Evolutionary conservation across 2,329 filamentous ascomycete species (phyloP), one percentile per base, ranked within the genome.

Genomic region (Emmonsiellopsis sp.): DNA sequence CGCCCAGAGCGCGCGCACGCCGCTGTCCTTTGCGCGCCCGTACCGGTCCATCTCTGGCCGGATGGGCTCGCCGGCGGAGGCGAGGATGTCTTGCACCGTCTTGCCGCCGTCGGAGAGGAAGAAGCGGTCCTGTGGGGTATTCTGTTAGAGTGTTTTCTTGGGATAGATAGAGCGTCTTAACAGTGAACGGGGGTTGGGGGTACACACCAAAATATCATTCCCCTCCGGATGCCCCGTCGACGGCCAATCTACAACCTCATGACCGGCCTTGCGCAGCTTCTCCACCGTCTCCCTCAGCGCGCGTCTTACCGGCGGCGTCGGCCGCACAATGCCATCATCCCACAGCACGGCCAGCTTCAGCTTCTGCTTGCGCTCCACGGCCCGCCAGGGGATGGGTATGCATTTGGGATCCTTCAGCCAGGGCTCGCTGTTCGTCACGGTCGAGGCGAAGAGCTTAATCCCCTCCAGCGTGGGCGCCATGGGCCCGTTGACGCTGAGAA

Each of bases 21-120:
- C 74, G 2, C 74, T 54, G 44, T 78, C 76, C 6, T 58, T 61
- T 0, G 75, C 73, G 1, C 69, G 57, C 48, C 65, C 64, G 55
- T 79, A 79, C 2, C 55, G 51, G 17, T 66, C 55, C 75, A 79
- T 77, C 56, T 79, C 76, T 0, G 76, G 75, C 8, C 76, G 68
- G 55, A 71, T 78, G 2, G 63, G 63, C 50, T 65, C 63, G 8
- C 53, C 57, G 8, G 62, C 58, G 1, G 57, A 53, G 27, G 57
- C 50, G 14, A 65, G 61, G 3, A 65, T 57, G 6, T 56, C 60
- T 3, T 57, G 52, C 6, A 65, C 65, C 9, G 71, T 74, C 54
- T 75, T 75, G 1, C 74, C 77, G n/a, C 77, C 77, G 53, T 80
- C 77, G 9, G 75, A 72, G 10, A 76, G 61, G 56, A 79, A 79